Percentiles rank a stretch among this genome's conserved stretches.
Evolutionary conservation across 108 stramenopile species (phyloP).

Genomic region (Cyclotella baltica): DNA sequence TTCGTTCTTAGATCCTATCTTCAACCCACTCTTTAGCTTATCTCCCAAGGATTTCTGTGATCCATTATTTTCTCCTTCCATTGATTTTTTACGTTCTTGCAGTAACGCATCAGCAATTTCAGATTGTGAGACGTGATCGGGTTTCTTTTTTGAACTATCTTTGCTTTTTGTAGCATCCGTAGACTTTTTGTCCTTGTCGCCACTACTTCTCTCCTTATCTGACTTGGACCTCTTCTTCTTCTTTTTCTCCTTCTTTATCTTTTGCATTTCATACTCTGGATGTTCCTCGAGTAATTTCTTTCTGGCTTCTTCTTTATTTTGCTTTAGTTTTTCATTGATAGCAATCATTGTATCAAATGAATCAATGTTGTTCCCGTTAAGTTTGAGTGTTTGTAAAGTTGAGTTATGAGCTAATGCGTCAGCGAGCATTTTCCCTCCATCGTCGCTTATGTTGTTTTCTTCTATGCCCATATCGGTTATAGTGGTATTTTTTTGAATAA

Average conservation of each 20-base stretch:
- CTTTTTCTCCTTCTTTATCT: constrained; percentile 10
- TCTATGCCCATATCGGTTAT: constrained; percentile 16
- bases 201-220: neutral
- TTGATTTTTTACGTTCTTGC: neutral
- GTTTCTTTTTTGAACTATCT: neutral
- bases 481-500: constrained; percentile 9
- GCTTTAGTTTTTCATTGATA: constrained; percentile 12
- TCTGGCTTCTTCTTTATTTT: constrained; percentile 8
- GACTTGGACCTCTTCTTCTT: neutral
- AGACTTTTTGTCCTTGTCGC: neutral
- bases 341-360: neutral
- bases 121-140: neutral
- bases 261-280: constrained; percentile 8
- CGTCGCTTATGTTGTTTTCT: constrained; percentile 23
- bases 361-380: constrained; percentile 19
- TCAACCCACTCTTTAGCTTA: neutral
- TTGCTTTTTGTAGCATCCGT: neutral
- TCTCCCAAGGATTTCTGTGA: neutral
- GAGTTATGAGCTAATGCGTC: constrained; percentile 13
- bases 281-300: constrained; percentile 12
- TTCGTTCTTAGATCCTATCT: neutral
- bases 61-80: neutral
- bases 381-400: constrained; percentile 18
- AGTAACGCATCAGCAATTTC: neutral
- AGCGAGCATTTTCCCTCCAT: neutral